Evolutionary conservation across 257 asterid species (phyloP).

Genomic region (Solanum habrochaites): DNA sequence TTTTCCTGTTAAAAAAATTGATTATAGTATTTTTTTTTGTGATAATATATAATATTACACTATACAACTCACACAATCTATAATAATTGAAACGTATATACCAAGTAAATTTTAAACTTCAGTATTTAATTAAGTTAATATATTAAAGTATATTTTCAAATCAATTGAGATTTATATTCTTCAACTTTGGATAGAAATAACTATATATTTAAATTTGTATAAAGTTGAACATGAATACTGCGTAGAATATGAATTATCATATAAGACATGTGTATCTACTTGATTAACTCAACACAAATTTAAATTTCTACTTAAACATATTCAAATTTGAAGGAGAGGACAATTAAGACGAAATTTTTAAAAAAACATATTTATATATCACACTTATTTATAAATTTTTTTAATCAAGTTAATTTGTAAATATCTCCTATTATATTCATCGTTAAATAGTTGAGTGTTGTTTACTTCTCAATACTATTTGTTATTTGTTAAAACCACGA

Average conservation of each 20-base stretch:
- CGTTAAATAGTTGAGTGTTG: not conserved
- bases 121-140: not conserved
- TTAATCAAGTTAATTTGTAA: not conserved
- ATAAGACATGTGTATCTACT: no score
- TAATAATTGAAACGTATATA: not conserved
- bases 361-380: not conserved
- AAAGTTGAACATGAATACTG: fast-evolving
- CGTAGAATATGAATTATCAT: not conserved
- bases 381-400: not conserved
- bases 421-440: not conserved
- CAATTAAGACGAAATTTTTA: not conserved
- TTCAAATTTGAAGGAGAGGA: not conserved
- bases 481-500: not conserved
- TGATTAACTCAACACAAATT: no score
- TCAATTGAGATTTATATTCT: no score
- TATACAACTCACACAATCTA: not conserved
- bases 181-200: no score
- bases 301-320: not conserved
- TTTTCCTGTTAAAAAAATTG: not conserved
- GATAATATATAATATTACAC: not conserved
- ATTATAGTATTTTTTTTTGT: not conserved
- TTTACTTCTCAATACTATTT: not conserved
- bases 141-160: not conserved
- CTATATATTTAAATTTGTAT: no score
- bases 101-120: not conserved